phyloP scores from a whole-genome alignment of 257 asterid species.

The Solanum chilense region DNA sequence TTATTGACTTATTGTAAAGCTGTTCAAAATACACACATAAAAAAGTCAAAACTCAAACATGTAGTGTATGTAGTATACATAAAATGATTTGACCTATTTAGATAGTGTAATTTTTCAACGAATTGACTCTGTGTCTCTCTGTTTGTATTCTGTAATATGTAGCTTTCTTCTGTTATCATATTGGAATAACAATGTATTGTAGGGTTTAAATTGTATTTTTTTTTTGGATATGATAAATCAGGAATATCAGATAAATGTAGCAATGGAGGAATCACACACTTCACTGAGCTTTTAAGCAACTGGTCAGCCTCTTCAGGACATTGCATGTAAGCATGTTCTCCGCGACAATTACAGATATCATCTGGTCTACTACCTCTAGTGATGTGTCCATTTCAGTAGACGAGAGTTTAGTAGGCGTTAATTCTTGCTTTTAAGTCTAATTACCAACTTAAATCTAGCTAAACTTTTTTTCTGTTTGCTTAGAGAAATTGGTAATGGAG shows the following conservation, averaged over 20 bases:
- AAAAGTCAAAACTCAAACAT: not conserved
- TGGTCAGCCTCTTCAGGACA: constrained; percentile 55
- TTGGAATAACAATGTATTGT: not conserved
- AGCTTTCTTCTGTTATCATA: not conserved
- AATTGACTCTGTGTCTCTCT: not conserved
- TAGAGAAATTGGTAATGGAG: constrained; percentile 88
- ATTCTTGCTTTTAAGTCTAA: not conserved
- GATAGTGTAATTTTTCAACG: not conserved
- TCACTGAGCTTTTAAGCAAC: constrained; percentile 57
- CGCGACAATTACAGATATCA: not conserved
- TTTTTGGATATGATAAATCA: constrained; percentile 13
- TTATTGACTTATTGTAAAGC: too few species aligned
- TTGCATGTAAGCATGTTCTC: constrained; percentile 55
- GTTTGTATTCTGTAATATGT: not conserved
- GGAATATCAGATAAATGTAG: constrained; percentile 57
- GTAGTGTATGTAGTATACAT: not conserved
- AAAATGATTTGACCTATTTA: not conserved
- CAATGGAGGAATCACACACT: constrained; percentile 26
- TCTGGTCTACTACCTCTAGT: not conserved
- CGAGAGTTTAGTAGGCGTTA: not conserved
- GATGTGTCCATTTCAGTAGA: not conserved
- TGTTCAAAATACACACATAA: not conserved
- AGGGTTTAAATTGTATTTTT: not conserved
- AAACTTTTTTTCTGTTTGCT: not conserved
- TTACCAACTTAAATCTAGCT: not conserved